phyloP scores from a whole-genome alignment of 371 early-diverging fungal species.

The Mucor racemosus region DNA sequence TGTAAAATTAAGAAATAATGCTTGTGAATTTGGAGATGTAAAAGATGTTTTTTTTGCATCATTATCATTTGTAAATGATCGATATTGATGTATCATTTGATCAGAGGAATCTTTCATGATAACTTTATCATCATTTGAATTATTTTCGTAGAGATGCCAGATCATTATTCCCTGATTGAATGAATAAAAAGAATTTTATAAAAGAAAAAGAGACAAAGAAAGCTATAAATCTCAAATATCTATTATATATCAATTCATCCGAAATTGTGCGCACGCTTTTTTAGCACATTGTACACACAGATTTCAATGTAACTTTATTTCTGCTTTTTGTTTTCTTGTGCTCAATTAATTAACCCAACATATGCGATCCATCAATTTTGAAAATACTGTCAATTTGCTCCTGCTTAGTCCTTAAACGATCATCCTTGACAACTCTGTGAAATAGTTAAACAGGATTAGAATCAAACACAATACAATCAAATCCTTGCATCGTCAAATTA shows the following conservation, averaged over 20 bases:
- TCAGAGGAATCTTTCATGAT: conserved; percentile 2
- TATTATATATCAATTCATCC: neutral
- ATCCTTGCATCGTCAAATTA: conserved; percentile 18
- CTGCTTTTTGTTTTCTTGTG: neutral
- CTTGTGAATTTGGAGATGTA: neutral
- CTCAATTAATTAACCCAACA: conserved; percentile 41
- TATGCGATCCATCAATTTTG: conserved; percentile 45
- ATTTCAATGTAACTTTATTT: neutral
- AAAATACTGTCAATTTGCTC: conserved; percentile 42
- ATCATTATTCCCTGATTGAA: neutral
- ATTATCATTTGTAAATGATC: neutral
- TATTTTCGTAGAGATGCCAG: conserved; percentile 15
- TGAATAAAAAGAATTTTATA: neutral
- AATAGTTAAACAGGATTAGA: too few species aligned
- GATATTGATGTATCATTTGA: neutral
- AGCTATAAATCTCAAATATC: neutral
- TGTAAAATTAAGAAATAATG: conserved; percentile 17
- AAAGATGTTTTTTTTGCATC: neutral
- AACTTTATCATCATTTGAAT: conserved; percentile 6
- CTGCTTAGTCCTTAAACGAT: conserved; percentile 27
- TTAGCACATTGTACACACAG: neutral
- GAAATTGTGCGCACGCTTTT: neutral
- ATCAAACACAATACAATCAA: too few species aligned
- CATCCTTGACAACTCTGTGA: conserved; percentile 45
- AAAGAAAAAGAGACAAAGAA: neutral